Conservation (phyloP, 108 stramenopile genomes). For the Cyclotella choctawhatcheeana region DNA sequence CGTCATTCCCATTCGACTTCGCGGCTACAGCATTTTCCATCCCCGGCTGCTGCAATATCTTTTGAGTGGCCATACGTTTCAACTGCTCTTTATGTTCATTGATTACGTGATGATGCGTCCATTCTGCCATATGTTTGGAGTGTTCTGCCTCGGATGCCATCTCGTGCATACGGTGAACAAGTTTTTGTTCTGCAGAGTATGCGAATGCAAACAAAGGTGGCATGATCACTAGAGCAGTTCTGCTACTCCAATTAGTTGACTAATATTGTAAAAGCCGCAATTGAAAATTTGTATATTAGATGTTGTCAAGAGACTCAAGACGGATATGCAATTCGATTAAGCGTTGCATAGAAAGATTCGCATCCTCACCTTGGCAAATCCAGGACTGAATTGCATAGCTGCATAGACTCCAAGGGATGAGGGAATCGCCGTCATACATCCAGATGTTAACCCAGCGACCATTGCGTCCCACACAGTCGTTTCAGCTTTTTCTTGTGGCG, state of each 20-base stretch:
- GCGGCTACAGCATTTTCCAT: constrained; percentile 9
- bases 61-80: constrained; percentile 43
- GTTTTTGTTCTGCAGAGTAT: constrained; percentile 62
- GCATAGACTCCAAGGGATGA: constrained; percentile 51
- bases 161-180: constrained; percentile 70
- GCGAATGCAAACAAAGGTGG: constrained; percentile 81
- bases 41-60: constrained; percentile 41
- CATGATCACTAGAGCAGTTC: constrained; percentile 83
- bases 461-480: constrained; percentile 60
- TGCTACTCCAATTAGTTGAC: constrained; percentile 70
- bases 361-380: constrained; percentile 49
- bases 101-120: constrained; percentile 67
- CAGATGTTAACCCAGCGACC: constrained; percentile 62
- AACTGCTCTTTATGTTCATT: constrained; percentile 39
- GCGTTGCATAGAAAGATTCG: too few relatives aligned
- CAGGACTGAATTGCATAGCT: constrained; percentile 51
- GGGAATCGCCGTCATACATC: constrained; percentile 60
- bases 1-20: constrained; percentile 1
- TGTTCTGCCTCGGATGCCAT: constrained; percentile 77
- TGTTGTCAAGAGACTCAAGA: too few relatives aligned
- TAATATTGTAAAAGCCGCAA: too few relatives aligned
- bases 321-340: too few relatives aligned
- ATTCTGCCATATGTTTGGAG: constrained; percentile 61
- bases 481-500: constrained; percentile 44
- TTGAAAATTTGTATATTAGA: too few relatives aligned